Base-by-base conservation (phyloP, 139 green algal species). In the Chlamydomonas sp. region DNA sequence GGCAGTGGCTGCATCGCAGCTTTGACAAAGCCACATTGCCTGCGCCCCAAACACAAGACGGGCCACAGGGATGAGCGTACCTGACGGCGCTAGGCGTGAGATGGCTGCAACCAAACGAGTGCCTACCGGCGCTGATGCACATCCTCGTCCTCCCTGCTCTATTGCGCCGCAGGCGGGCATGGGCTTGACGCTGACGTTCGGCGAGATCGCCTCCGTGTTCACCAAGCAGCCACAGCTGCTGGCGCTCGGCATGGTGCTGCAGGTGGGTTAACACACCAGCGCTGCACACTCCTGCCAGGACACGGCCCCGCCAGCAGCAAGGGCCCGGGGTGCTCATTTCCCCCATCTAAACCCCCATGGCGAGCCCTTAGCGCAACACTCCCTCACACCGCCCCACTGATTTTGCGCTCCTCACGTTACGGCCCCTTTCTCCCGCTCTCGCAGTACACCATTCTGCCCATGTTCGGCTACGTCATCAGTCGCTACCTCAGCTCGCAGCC, bases 131-230 rank as follows among this genome's bases (percentile, higher is more conserved):
- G 20, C 74, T 64, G 49, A 9, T 31, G 31, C 16, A 49, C 75
- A 1, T 62, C 31, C 31, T 80, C 49, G 18, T 64, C 75, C 57
- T 2, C 15, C 57, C 10, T 9, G 1, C 18, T 14, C 59, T 81
- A 17, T 58, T 80, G 57, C 77, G 31, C 20, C 60, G 20, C 77
- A 69, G 49, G 62, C 78, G 5, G 80, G 77, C 71, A 92, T 93
- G 90, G 93, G 93, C 49, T 75, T 95, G 14, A 95, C 93, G 3
- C 85, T 95, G 2, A 95, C 93, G 0, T 93, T 95, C n/a, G 73
- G 88, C 1, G 93, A 95, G 87, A 95, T 95, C 64, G 78, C 60
- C 1, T 83, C 89, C 7, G 93, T 95, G 2, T 95, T 95, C 84
- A 92, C 89, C 1, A 89, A 89, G 63, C 88, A 91, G 73, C 93